Conservation (phyloP, 495 filamentous ascomycete species). For the Amphirosellinia nigrospora region DNA sequence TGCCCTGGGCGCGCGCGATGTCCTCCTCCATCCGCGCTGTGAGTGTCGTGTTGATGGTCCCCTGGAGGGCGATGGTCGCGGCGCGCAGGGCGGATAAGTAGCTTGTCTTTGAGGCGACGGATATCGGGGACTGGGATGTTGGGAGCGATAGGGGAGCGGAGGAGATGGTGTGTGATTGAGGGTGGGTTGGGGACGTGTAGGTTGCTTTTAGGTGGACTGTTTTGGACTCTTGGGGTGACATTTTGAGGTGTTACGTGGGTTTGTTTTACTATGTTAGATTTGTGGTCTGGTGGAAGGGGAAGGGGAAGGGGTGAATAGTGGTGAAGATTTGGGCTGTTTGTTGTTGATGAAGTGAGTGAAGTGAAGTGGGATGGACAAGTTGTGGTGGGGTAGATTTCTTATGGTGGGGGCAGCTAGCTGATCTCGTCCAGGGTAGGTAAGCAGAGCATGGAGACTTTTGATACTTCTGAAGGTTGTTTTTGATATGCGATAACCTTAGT, state of each 20-base stretch:
- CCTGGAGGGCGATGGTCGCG: conserved; percentile 67
- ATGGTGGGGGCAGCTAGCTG: neutral
- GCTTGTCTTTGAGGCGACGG: conserved; percentile 60
- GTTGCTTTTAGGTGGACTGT: conserved; percentile 45
- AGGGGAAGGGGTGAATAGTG: too few species aligned
- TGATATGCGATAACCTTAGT: neutral
- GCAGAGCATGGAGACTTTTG: neutral
- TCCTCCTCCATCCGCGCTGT: conserved; percentile 91
- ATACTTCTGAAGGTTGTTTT: neutral
- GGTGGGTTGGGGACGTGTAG: conserved; percentile 63
- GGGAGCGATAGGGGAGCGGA: conserved; percentile 46
- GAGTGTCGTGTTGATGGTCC: conserved; percentile 78
- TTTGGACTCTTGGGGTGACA: neutral
- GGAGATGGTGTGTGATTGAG: conserved; percentile 36
- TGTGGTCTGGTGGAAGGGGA: neutral
- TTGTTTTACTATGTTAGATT: too few species aligned
- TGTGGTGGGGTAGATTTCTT: conserved; percentile 10
- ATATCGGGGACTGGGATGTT: conserved; percentile 6
- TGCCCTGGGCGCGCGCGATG: conserved; percentile 53
- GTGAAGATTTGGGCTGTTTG: neutral
- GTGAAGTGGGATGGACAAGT: neutral
- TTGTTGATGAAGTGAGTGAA: neutral
- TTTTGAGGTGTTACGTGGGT: too few species aligned
- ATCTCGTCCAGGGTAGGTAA: too few species aligned
- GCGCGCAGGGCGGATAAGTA: conserved; percentile 73